A percentile compares a stretch with the other conserved stretches of the same genome.
These are phyloP conservation scores for Tetrapisispora phaffii DNA, from an alignment of 805 yeast genomes.

Conservation along the genomic window DNA sequence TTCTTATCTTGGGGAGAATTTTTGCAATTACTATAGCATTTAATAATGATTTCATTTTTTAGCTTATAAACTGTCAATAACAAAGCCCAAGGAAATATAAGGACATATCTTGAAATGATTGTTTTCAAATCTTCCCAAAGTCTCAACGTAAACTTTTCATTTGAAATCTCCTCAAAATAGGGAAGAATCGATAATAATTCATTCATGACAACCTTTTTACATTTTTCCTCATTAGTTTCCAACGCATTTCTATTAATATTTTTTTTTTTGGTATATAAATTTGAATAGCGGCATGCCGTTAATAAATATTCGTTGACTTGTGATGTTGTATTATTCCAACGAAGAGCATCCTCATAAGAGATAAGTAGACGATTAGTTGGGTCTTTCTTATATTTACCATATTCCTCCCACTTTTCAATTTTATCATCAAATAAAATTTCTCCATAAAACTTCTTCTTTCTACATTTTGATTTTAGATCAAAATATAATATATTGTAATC, in stretches of 20 bases:
- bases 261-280: no score
- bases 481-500: no score
- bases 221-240: neutral
- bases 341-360: neutral
- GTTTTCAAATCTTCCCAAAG: neutral
- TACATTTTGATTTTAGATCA: neutral
- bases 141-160: neutral
- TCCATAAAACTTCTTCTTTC: neutral
- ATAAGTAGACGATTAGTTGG: no score
- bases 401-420: neutral
- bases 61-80: neutral
- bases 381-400: neutral
- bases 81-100: neutral
- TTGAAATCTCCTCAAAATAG: neutral
- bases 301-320: neutral
- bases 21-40: neutral
- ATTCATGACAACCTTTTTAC: neutral
- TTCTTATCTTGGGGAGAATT: neutral
- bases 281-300: neutral
- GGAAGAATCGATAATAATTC: neutral
- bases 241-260: neutral
- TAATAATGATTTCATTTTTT: neutral
- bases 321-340: neutral
- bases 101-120: neutral
- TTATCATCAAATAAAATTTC: neutral